These are phyloP conservation scores for Arxiozyma heterogenica DNA, from an alignment of 1,139 yeast species.

Conservation along the genomic window DNA sequence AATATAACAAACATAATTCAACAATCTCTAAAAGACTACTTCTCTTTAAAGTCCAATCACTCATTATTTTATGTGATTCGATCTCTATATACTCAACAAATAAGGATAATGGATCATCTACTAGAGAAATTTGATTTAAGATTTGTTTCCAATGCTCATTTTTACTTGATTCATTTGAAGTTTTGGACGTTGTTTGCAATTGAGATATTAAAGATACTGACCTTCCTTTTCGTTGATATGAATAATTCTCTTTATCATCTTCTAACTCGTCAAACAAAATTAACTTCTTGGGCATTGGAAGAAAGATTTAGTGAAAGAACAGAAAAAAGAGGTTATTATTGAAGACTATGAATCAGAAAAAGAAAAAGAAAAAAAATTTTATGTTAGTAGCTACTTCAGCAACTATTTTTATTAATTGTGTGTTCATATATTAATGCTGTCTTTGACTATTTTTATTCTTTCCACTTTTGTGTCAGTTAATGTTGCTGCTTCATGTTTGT, in stretches of 20 bases:
- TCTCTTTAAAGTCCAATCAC: conserved; percentile 59
- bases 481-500: too few relatives aligned
- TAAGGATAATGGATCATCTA: conserved; percentile 76
- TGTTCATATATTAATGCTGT: too few relatives aligned
- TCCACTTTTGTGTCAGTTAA: too few relatives aligned
- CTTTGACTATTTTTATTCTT: too few relatives aligned
- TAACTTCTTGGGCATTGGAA: not conserved
- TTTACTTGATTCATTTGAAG: not conserved
- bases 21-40: conserved; percentile 60
- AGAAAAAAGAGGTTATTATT: too few relatives aligned
- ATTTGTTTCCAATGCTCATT: not conserved
- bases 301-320: too few relatives aligned
- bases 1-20: conserved; percentile 64
- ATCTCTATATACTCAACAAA: conserved; percentile 65
- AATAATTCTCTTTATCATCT: not conserved
- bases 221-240: not conserved
- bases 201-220: not conserved
- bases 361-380: too few relatives aligned
- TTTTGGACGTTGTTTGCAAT: not conserved
- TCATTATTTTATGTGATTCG: conserved; percentile 59
- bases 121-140: not conserved
- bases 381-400: too few relatives aligned
- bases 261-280: not conserved
- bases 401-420: too few relatives aligned
- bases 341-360: too few relatives aligned